A percentile compares a stretch with the other conserved stretches of the same genome.
Conservation (phyloP, 169 alveolate species). For the Perkinsus chesapeaki region DNA sequence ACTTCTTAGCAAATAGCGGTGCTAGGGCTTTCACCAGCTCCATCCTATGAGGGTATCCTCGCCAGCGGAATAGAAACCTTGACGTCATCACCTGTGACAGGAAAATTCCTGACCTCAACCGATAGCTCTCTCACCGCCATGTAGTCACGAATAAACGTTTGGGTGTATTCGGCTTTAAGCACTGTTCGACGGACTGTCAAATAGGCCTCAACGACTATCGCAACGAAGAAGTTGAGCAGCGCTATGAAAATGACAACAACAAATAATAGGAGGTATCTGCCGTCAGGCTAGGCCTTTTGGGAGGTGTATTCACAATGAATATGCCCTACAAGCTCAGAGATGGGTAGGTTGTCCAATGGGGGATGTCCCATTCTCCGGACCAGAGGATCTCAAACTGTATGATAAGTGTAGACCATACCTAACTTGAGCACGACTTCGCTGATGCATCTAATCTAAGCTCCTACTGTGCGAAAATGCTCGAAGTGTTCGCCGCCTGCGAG, state of each 20-base stretch:
- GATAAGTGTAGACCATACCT: not conserved
- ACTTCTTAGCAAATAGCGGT: not conserved
- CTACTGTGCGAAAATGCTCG: not conserved
- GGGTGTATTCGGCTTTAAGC: not conserved
- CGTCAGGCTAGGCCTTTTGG: not conserved
- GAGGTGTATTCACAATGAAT: not conserved
- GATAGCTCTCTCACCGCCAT: not conserved
- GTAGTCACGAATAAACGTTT: not conserved
- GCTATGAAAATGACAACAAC: not conserved
- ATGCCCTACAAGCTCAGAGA: not conserved
- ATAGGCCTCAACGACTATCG: not conserved
- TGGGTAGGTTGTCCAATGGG: not conserved
- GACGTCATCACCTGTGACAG: not conserved
- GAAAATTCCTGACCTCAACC: not conserved
- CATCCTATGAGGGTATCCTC: not conserved
- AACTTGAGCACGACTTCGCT: no score
- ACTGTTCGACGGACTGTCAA: not conserved
- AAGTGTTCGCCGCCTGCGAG: not conserved
- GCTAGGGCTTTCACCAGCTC: not conserved
- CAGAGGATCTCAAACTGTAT: not conserved
- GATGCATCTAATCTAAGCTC: not conserved
- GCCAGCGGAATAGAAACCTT: not conserved
- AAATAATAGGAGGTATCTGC: not conserved
- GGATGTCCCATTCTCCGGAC: constrained; percentile 2
- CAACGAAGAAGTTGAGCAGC: not conserved